phyloP scores from a whole-genome alignment of 2,329 filamentous ascomycete species.

The Cladosporium colombiae region DNA sequence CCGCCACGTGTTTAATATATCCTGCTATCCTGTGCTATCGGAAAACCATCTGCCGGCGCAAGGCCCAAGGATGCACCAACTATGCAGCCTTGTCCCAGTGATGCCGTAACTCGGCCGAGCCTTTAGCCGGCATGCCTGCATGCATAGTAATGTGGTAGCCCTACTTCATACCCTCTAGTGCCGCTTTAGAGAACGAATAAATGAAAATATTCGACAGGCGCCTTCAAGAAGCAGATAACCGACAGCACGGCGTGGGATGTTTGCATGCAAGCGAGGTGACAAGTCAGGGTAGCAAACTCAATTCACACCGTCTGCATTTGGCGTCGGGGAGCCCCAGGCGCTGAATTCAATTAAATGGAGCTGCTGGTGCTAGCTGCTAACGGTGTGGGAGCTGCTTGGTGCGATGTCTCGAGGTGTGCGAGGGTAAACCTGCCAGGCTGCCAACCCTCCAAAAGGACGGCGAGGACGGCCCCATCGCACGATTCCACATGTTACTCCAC shows the following conservation, averaged over 20 bases:
- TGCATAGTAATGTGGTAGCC: neutral
- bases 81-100: neutral
- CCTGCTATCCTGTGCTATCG: neutral
- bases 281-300: neutral
- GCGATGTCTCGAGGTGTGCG: neutral
- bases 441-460: too few species aligned
- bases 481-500: neutral
- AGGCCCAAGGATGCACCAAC: neutral
- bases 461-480: neutral
- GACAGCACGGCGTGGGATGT: neutral
- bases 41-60: neutral
- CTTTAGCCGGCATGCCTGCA: neutral
- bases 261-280: constrained; percentile 3
- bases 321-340: constrained; percentile 6
- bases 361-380: neutral
- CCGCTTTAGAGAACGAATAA: neutral
- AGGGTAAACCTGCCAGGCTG: neutral
- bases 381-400: neutral
- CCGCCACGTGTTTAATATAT: neutral
- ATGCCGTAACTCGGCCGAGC: constrained; percentile 1
- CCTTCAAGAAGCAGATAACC: neutral
- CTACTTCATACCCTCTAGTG: neutral
- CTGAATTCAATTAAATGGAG: neutral
- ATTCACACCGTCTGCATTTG: neutral
- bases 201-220: neutral